Evolutionary conservation across 139 green algal species (phyloP).

Genomic region (Chlorella sp.): DNA sequence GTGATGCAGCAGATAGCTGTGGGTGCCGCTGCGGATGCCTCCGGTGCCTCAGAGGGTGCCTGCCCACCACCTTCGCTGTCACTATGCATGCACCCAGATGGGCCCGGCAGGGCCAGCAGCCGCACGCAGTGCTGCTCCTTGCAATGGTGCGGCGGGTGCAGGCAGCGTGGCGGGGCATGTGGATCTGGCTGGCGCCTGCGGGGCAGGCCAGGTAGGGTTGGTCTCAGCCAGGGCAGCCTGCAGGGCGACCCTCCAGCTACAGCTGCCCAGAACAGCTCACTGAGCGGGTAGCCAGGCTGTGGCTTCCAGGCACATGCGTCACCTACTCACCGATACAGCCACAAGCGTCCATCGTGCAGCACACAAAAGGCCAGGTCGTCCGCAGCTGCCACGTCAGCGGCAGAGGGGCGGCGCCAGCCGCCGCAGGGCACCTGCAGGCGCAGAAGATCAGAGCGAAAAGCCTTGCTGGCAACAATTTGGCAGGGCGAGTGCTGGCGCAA

Average conservation of each 20-base stretch:
- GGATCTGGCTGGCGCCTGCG: not conserved
- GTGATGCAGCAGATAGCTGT: constrained; percentile 20
- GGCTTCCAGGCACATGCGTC: too few species aligned
- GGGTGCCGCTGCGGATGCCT: not conserved
- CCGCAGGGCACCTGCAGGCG: constrained; percentile 31
- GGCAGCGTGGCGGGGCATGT: not conserved
- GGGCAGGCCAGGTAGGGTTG: not conserved
- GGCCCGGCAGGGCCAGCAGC: not conserved
- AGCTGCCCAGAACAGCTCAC: too few species aligned
- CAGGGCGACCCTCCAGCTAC: too few species aligned
- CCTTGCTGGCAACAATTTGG: too few species aligned
- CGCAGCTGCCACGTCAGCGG: not conserved
- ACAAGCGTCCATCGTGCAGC: constrained; percentile 1
- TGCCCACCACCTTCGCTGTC: not conserved
- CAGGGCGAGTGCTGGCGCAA: too few species aligned
- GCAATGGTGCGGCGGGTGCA: constrained; percentile 22
- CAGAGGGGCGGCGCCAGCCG: constrained; percentile 42
- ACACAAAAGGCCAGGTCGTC: constrained; percentile 40
- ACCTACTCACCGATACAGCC: constrained; percentile 14
- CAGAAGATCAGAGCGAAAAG: too few species aligned
- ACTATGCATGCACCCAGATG: too few species aligned
- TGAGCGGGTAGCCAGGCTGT: too few species aligned
- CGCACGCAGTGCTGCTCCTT: constrained; percentile 37
- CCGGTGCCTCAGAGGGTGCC: not conserved
- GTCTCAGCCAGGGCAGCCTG: too few species aligned